A percentile compares a stretch with the other conserved stretches of the same genome.
These are phyloP conservation scores for Sporothrix inflata DNA, from an alignment of 2,329 filamentous ascomycete genomes.

Conservation along the genomic window DNA sequence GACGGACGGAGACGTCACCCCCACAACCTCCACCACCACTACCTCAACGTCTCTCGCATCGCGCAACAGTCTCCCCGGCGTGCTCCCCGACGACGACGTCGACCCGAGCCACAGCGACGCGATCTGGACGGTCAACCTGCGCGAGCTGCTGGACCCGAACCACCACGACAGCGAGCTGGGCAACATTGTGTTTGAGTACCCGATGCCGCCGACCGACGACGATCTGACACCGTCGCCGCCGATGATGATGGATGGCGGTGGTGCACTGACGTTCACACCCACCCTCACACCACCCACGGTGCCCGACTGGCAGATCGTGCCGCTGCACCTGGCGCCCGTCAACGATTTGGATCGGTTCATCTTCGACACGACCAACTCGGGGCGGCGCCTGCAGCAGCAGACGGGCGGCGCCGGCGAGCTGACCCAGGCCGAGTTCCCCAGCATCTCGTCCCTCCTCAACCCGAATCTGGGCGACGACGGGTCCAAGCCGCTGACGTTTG, in stretches of 20 bases:
- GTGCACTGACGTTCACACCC: neutral
- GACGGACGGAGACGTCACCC: neutral
- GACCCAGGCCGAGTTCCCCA: conserved; percentile 34
- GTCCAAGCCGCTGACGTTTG: conserved; percentile 20
- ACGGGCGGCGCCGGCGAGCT: conserved; percentile 22
- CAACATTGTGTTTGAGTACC: conserved; percentile 23
- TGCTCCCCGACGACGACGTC: neutral
- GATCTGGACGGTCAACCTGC: conserved; percentile 24
- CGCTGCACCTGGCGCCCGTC: conserved; percentile 25
- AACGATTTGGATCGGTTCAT: conserved; percentile 27
- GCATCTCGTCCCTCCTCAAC: conserved; percentile 37
- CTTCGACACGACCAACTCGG: conserved; percentile 23
- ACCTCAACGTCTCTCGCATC: neutral
- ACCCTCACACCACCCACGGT: neutral
- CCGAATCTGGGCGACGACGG: conserved; percentile 29
- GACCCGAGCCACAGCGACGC: neutral
- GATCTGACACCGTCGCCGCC: neutral
- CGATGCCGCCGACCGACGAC: conserved; percentile 14
- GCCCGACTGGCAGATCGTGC: conserved; percentile 23
- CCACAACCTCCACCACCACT: neutral
- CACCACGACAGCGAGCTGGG: conserved; percentile 29
- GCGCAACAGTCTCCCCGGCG: neutral
- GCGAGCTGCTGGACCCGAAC: conserved; percentile 20
- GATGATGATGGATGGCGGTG: neutral
- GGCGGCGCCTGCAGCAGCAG: conserved; percentile 16